Evolutionary conservation across 257 asterid genomes (phyloP), one percentile per base, ranked within the genome.

Genomic region (Fraxinus cuspidata): DNA sequence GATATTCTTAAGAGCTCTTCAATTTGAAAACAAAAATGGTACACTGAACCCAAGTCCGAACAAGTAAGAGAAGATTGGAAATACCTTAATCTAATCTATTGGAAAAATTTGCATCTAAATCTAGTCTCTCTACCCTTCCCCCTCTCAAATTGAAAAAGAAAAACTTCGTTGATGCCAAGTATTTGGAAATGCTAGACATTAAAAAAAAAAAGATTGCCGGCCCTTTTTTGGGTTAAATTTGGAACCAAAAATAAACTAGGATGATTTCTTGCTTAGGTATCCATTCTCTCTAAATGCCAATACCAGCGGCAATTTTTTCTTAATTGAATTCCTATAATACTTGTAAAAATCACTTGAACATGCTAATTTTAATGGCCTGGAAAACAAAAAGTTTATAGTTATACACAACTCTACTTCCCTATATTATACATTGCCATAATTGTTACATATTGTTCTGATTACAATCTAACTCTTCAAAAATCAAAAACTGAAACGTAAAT

Each of bases 391-490:
- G 31, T 2, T 7, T 0, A 6, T 58, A 8, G 31, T 7, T 60
- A 23, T 9, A 12, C 32, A 60, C 68, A 9, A 10, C 56, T 35
- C 74, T 63, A 71, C 42, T 44, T 73, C 51, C 77, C 81, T 84
- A 80, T 69, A 40, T 71, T 69, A 66, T 71, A 74, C 74, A 79
- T 74, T 31, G 16, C 72, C 60, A 58, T 63, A 73, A 51, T 64
- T 44, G 81, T 77, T 76, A 71, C 74, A 38, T 42, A 66, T 40
- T 19, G 66, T 51, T 60, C 18, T 11, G 51, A 74, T 34, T 63
- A 38, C 51, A 40, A 64, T 84, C 81, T 67, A 81, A 72, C 67
- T 66, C 47, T 78, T 29, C 47, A 74, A 40, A 28, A 27, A 32
- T 28, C 47, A 68, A 78, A 72, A 78, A 69, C 53, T 29, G 76